Percentiles rank a stretch among this genome's conserved stretches.
These are phyloP conservation scores for Teunomyces stri DNA, from an alignment of 805 yeast species.

Conservation along the genomic window DNA sequence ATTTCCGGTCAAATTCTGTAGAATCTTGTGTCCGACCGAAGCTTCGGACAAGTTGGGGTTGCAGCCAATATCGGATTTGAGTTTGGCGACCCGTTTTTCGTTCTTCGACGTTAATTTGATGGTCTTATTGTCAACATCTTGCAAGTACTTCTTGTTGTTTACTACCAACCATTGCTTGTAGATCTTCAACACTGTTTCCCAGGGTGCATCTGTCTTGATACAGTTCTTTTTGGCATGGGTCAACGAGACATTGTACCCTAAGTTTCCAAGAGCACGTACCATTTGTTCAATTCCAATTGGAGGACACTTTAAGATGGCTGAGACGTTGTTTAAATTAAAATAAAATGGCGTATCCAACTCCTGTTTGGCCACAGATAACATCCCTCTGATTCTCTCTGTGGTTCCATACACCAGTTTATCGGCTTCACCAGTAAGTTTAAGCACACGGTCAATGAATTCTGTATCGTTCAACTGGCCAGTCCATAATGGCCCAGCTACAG, in stretches of 20 bases:
- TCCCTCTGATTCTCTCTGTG: conserved; percentile 80
- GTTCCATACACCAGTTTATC: conserved; percentile 70
- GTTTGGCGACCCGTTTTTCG: conserved; percentile 17
- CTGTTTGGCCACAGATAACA: conserved; percentile 78
- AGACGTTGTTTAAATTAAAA: conserved; percentile 72
- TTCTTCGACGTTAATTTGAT: conserved; percentile 9
- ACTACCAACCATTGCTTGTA: conserved; percentile 56
- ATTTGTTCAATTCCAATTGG: conserved; percentile 76
- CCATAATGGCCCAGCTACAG: conserved; percentile 97
- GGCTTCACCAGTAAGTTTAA: conserved; percentile 51
- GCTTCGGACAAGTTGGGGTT: conserved; percentile 40
- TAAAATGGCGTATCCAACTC: conserved; percentile 76
- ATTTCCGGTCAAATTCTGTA: conserved; percentile 39
- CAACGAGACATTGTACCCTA: conserved; percentile 78
- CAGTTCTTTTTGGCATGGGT: conserved; percentile 89
- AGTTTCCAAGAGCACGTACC: conserved; percentile 77
- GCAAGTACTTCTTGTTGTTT: conserved; percentile 27
- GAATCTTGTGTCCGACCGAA: conserved; percentile 54
- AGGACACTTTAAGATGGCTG: conserved; percentile 74
- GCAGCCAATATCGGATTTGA: conserved; percentile 30
- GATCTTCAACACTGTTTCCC: conserved; percentile 72
- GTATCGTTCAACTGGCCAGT: conserved; percentile 62
- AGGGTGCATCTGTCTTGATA: conserved; percentile 87
- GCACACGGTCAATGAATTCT: conserved; percentile 62
- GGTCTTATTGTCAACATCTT: conserved; percentile 14